Evolutionary conservation across 2,329 filamentous ascomycete species (phyloP).

Genomic region (Pseudonectria foliicola): DNA sequence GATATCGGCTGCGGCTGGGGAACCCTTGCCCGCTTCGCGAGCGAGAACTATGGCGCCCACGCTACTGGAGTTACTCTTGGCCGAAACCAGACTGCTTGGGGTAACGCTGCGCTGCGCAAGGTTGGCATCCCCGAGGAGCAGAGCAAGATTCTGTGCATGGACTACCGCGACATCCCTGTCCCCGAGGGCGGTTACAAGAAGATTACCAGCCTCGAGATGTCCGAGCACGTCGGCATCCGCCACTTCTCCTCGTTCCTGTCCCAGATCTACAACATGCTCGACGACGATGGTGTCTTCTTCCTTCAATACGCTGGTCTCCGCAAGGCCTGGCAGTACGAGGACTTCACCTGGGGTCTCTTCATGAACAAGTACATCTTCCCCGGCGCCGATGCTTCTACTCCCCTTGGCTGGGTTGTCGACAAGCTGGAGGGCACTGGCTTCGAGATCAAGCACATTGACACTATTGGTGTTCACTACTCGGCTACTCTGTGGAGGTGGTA

Average conservation of each 20-base stretch:
- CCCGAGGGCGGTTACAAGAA: constrained; percentile 70
- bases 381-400: constrained; percentile 90
- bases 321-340: constrained; percentile 95
- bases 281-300: constrained; percentile 94
- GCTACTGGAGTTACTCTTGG: constrained; percentile 90
- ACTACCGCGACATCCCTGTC: constrained; percentile 89
- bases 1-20: constrained; percentile 99
- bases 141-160: constrained; percentile 88
- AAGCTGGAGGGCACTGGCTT: constrained; percentile 64
- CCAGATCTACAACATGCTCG: constrained; percentile 91
- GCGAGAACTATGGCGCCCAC: constrained; percentile 79
- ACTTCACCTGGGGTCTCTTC: constrained; percentile 95
- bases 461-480: constrained; percentile 93
- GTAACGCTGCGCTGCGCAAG: constrained; percentile 80
- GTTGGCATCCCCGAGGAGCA: constrained; percentile 79
- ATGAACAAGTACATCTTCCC: constrained; percentile 99
- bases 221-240: constrained; percentile 93
- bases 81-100: constrained; percentile 95
- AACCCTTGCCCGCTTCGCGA: constrained; percentile 88
- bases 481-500: constrained; percentile 98
- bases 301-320: constrained; percentile 91
- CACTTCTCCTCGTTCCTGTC: constrained; percentile 74
- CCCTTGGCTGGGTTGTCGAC: constrained; percentile 80
- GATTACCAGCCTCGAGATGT: constrained; percentile 98
- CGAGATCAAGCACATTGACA: constrained; percentile 88